These are phyloP conservation scores for Kazachstania kunashirensis DNA, from an alignment of 805 yeast genomes.

Conservation along the genomic window DNA sequence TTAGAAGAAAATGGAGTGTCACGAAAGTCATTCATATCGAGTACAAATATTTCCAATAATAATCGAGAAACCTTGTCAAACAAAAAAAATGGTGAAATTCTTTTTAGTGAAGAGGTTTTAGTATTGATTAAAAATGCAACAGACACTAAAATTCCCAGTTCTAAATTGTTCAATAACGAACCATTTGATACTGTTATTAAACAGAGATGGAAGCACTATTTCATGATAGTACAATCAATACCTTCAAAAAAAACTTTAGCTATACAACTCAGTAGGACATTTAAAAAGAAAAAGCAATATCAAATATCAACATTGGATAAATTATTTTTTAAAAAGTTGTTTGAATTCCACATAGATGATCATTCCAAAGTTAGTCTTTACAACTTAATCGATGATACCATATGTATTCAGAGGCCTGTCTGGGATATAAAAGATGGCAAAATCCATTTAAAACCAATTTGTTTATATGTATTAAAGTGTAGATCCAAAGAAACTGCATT, in stretches of 20 bases:
- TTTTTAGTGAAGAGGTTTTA: conserved; percentile 59
- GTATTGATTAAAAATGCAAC: conserved; percentile 44
- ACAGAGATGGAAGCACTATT: conserved; percentile 75
- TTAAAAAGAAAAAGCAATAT: conserved; percentile 2
- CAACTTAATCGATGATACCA: conserved; percentile 60
- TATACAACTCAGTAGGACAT: conserved; percentile 50
- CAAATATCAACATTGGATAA: background rate
- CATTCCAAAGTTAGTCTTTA: conserved; percentile 42
- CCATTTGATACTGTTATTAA: conserved; percentile 44
- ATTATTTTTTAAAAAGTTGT: conserved; percentile 9
- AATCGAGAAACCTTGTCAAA: too few species aligned
- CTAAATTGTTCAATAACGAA: conserved; percentile 40
- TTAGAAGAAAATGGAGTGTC: too few species aligned
- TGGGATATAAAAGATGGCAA: conserved; percentile 1
- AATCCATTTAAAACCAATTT: conserved; percentile 12
- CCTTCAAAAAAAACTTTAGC: conserved; percentile 45
- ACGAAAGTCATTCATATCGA: too few species aligned
- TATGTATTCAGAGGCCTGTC: conserved; percentile 27
- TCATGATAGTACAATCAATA: conserved; percentile 61
- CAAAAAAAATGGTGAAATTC: too few species aligned
- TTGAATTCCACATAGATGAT: conserved; percentile 27
- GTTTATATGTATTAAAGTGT: conserved; percentile 47
- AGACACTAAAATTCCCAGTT: conserved; percentile 23
- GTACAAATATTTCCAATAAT: too few species aligned
- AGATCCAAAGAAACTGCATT: too few species aligned